Percentiles rank a stretch among this genome's conserved stretches.
phyloP scores from a whole-genome alignment of 2,329 filamentous ascomycete genomes.

The Cladophialophora chaetospira region DNA sequence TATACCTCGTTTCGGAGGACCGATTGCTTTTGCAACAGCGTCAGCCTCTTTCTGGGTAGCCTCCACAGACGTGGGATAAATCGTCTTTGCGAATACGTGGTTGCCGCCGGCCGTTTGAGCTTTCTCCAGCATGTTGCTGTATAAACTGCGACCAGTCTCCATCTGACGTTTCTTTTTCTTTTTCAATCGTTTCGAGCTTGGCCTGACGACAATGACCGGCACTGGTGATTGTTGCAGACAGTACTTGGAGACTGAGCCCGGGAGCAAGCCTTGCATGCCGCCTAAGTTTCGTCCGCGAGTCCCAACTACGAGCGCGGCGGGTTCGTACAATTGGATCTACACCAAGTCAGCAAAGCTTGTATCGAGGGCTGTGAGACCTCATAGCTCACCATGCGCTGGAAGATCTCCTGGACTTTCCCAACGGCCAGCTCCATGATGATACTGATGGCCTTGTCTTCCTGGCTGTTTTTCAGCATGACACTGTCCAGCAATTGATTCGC shows the following conservation, averaged over 20 bases:
- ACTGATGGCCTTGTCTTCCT: constrained; percentile 77
- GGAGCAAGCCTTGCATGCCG: constrained; percentile 81
- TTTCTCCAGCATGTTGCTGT: constrained; percentile 74
- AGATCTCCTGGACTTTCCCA: constrained; percentile 85
- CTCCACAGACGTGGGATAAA: constrained; percentile 26
- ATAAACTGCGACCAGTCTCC: constrained; percentile 74
- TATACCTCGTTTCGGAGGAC: constrained; percentile 38
- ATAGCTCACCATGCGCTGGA: constrained; percentile 74
- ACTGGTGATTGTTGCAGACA: constrained; percentile 92
- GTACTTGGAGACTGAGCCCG: constrained; percentile 90
- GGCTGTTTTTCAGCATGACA: constrained; percentile 77
- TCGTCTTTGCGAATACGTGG: constrained; percentile 52
- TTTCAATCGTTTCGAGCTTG: constrained; percentile 82
- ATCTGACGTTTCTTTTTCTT: constrained; percentile 83
- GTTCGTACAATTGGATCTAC: constrained; percentile 88
- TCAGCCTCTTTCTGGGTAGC: constrained; percentile 52
- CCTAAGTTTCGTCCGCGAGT: constrained; percentile 82
- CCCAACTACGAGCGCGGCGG: constrained; percentile 86
- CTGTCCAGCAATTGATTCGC: constrained; percentile 72
- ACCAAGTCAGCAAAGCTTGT: constrained; percentile 22
- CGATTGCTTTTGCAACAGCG: constrained; percentile 54
- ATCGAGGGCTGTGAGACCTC: neutral
- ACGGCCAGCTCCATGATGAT: constrained; percentile 84
- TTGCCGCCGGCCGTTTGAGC: constrained; percentile 55
- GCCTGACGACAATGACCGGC: constrained; percentile 87